A percentile compares a stretch with the other conserved stretches of the same genome.
Conservation (phyloP, 306 rosid species). For the Glycine tomentella region DNA sequence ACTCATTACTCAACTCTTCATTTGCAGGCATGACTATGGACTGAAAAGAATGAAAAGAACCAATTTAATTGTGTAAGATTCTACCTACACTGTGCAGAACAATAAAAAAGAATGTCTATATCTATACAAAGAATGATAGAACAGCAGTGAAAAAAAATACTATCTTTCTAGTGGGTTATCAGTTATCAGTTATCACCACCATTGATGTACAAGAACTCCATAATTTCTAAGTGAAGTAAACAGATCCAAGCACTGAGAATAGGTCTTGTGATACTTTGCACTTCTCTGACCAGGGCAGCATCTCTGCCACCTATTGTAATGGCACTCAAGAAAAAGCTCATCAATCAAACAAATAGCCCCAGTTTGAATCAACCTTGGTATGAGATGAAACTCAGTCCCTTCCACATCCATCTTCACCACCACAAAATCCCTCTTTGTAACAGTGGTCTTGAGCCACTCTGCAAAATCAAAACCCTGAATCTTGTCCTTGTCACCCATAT, state of each 20-base stretch:
- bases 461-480: conserved; percentile 69
- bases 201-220: conserved; percentile 80
- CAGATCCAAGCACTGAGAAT: conserved; percentile 61
- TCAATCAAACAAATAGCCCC: conserved; percentile 74
- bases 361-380: conserved; percentile 66
- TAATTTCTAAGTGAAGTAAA: conserved; percentile 57
- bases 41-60: conserved; percentile 33
- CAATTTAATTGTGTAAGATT: conserved; percentile 39
- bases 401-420: conserved; percentile 78
- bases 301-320: conserved; percentile 66
- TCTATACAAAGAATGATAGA: conserved; percentile 37
- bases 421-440: conserved; percentile 58
- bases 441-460: conserved; percentile 56
- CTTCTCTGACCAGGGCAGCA: conserved; percentile 70
- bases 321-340: conserved; percentile 74
- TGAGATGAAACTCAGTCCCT: conserved; percentile 70
- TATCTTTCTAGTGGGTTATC: not conserved
- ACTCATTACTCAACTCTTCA: conserved; percentile 24
- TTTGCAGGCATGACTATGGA: conserved; percentile 26
- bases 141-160: not conserved
- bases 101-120: conserved; percentile 24
- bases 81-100: conserved; percentile 16
- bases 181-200: conserved; percentile 57
- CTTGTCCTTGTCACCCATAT: conserved; percentile 61
- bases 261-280: conserved; percentile 57